phyloP scores from a whole-genome alignment of 164 flowering plant genomes.

The Stephania yunnanensis region DNA sequence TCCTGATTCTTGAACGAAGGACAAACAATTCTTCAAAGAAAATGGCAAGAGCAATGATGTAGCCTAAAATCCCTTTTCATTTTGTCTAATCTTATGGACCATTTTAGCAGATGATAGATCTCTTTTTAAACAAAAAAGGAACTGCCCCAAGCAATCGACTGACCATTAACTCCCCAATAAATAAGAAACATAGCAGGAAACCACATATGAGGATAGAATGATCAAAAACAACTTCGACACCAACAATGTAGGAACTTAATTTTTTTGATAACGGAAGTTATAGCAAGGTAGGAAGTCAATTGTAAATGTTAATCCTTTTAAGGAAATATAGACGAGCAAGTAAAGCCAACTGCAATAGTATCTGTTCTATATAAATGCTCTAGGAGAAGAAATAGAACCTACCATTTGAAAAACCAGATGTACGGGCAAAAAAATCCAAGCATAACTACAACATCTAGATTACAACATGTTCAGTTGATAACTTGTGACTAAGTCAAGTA shows the following conservation, averaged over 20 bases:
- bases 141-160: background rate
- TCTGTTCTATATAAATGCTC: constrained; percentile 1
- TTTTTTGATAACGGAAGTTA: too few species aligned
- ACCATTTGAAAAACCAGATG: constrained; percentile 1
- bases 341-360: background rate
- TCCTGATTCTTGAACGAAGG: background rate
- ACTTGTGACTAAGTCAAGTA: background rate
- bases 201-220: background rate
- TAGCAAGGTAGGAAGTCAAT: background rate
- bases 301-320: background rate
- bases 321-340: constrained; percentile 1
- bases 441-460: background rate
- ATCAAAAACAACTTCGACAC: background rate
- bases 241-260: background rate
- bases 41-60: background rate
- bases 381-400: background rate
- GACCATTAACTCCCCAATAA: background rate
- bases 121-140: background rate
- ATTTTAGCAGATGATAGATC: background rate
- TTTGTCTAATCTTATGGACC: background rate
- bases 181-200: background rate
- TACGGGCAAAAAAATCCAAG: background rate
- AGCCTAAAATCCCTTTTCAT: background rate
- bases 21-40: background rate
- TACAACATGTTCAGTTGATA: background rate